These are phyloP conservation scores for Jamesozyma jinghongensis DNA, from an alignment of 805 yeast species.

Conservation along the genomic window DNA sequence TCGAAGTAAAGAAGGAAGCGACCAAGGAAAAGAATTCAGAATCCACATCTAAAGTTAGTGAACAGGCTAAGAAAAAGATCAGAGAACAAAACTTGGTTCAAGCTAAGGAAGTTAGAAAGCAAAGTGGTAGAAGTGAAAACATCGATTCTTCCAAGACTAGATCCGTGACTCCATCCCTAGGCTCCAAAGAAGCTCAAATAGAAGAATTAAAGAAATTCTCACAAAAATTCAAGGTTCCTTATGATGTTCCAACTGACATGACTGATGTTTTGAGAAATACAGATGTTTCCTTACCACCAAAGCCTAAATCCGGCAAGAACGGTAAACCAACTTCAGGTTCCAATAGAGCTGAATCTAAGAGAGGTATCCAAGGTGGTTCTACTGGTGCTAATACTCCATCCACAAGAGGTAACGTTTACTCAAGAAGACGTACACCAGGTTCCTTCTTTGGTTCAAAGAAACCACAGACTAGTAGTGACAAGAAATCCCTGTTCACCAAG, in stretches of 20 bases:
- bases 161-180: slow-evolving; percentile 5
- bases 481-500: slow-evolving; percentile 31
- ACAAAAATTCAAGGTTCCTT: slow-evolving; percentile 69
- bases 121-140: slow-evolving; percentile 3
- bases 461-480: slow-evolving; percentile 24
- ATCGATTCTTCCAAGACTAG: slow-evolving; percentile 2
- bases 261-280: slow-evolving; percentile 26
- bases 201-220: slow-evolving; percentile 69
- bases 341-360: slow-evolving; percentile 15
- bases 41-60: background rate
- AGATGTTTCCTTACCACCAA: slow-evolving; percentile 21
- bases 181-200: slow-evolving; percentile 46
- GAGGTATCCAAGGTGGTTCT: slow-evolving; percentile 3
- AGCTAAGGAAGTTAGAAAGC: slow-evolving; percentile 5
- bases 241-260: slow-evolving; percentile 41
- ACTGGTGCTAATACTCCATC: slow-evolving; percentile 17
- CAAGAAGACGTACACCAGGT: slow-evolving; percentile 21
- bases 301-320: slow-evolving; percentile 7
- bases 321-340: background rate
- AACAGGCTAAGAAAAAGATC: background rate
- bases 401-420: slow-evolving; percentile 11
- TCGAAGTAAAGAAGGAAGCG: background rate
- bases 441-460: slow-evolving; percentile 35
- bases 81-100: slow-evolving; percentile 1
- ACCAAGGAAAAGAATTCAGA: background rate